Base-by-base conservation (phyloP, 768 basidiomycete species). In the Lactifluus pinguis region DNA sequence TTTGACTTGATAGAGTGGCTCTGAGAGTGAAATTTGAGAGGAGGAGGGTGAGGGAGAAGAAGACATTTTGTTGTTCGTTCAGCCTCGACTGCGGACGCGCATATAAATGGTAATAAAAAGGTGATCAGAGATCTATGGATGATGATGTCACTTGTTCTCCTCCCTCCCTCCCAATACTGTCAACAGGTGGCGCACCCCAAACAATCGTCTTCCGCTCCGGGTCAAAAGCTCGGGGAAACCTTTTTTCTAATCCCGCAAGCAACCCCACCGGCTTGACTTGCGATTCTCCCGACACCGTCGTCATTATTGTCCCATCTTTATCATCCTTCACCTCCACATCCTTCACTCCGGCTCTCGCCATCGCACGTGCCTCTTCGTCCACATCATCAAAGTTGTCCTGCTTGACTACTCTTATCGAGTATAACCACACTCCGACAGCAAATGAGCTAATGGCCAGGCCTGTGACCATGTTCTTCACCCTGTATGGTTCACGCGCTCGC, bases 401-500 rank as follows among this genome's bases (percentile, higher is more conserved):
- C 63, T 64, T 49, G 47, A 65, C 62, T 29, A 66, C 94, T 34
- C 84, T 82, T 69, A 98, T 95, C 17, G 93, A 94, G 74, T 98
- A 98, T 4, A 85, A 79, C 83, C 92, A 98, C 9, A 97, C 85
- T 30, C 86, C 87, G 14, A 83, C 80, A 32, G 83, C 86, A 70
- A 97, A 95, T 0, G 80, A 79, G 30, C 83, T 80, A 48, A 98
- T 79, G 3, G 77, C 68, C 49, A 85, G 64, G 8, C 95, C 95
- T 0, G 88, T 90, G 51, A 95, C 41, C 17, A 85, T 82, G 71
- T 98, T 98, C 65, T 80, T 80, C 44, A 87, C 44, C 36, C 83
- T 82, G 74, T 88, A 98, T 13, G 91, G 95, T 63, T 81, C 82
- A 19, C 95, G 85, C 4, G 95, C 95, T 58, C 95, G 88, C 72